Conservation (phyloP, 371 early-diverging fungal species). For the Entomophthora muscae region DNA sequence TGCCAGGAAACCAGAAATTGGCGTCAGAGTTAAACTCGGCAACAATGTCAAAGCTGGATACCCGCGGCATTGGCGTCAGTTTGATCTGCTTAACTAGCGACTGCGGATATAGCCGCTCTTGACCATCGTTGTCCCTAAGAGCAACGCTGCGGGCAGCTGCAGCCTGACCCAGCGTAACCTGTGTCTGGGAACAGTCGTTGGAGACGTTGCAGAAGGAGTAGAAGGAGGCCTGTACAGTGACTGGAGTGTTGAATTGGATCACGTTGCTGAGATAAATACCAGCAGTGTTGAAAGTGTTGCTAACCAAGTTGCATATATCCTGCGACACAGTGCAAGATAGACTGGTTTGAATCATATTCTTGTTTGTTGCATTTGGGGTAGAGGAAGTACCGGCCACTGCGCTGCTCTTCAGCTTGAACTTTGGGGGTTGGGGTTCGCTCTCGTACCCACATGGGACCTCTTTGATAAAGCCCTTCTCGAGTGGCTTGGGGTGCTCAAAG, state of each 20-base stretch:
- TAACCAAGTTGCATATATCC: slow-evolving; percentile 15
- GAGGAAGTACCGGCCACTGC: background rate
- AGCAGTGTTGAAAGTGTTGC: slow-evolving; percentile 17
- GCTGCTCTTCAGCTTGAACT: slow-evolving; percentile 1
- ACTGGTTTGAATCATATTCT: slow-evolving; percentile 5
- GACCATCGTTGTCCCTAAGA: slow-evolving; percentile 24
- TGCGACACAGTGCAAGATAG: background rate
- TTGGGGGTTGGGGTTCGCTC: background rate
- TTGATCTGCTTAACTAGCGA: slow-evolving; percentile 37
- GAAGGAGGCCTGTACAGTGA: slow-evolving; percentile 32
- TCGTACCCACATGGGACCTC: slow-evolving; percentile 5
- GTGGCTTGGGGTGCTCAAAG: slow-evolving; percentile 6
- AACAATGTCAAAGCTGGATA: slow-evolving; percentile 1
- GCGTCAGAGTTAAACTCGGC: slow-evolving; percentile 14
- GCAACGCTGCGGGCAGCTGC: slow-evolving; percentile 25
- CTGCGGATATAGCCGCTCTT: slow-evolving; percentile 41
- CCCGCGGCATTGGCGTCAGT: slow-evolving; percentile 6
- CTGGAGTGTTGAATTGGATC: slow-evolving; percentile 20
- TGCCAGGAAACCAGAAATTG: slow-evolving; percentile 5
- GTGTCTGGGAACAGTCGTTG: slow-evolving; percentile 15
- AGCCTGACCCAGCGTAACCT: slow-evolving; percentile 17
- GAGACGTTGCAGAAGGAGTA: slow-evolving; percentile 24
- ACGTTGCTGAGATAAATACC: slow-evolving; percentile 18
- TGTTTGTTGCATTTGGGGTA: background rate
- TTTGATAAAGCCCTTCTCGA: background rate